Base-by-base conservation (phyloP, 164 flowering plant genomes). In the Santalum album region DNA sequence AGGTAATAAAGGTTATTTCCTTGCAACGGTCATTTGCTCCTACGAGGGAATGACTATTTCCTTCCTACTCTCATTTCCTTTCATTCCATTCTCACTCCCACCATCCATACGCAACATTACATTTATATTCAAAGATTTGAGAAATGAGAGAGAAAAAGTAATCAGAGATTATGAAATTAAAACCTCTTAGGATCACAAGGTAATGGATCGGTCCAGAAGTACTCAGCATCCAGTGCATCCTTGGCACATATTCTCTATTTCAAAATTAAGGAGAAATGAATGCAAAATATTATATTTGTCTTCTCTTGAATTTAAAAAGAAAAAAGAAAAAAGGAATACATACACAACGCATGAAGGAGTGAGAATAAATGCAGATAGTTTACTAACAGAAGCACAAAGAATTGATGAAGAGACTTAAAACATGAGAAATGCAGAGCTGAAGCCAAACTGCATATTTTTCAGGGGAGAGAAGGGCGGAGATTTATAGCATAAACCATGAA, bases 221-320 rank as follows among this genome's bases (percentile, higher is more conserved):
- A 49, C 32, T 49, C 51, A 23, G 51, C 51, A 23, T 49, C 51
- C 51, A 49, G 51, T 12, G 51, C 51, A 49, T 49, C 51, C 51
- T 49, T 49, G 26, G 51, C 51, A 49, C 12, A 49, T 23, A 49
- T 25, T 49, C 51, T 49, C 51, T 49, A 49, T n/a, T 4, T 23
- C 3, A 7, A 49, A 23, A 17, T 42, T 6, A 42, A 42, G 5
- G 21, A 42, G 21, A 42, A 42, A 42, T 7, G 14, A 14, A 12
- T 6, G 16, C 40, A 36, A 6, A 36, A 12, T 2, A 12, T 7
- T 12, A 36, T 6, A 14, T 5, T 2, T 17, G 5, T 5, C 4
- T 5, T 18, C 21, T 42, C 45, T 42, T 42, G 20, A 42, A 42
- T 17, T 6, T 12, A 6, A 42, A 6, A 42, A 2, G 45, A n/a